Conservation (phyloP, 2,329 filamentous ascomycete species). For the Aureobasidium pullulans region DNA sequence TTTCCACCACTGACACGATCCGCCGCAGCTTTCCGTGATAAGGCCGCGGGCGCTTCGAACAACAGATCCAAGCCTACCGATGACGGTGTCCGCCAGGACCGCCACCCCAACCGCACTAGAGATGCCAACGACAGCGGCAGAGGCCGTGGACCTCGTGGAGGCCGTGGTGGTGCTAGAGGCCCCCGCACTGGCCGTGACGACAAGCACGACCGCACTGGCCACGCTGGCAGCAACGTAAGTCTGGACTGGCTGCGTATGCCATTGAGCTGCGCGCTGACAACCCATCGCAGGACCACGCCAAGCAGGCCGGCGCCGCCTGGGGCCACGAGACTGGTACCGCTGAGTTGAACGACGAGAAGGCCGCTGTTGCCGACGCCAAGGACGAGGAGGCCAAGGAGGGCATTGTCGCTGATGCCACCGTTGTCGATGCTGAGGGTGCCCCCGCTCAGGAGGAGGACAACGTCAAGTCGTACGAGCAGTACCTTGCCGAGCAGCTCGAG, state of each 20-base stretch:
- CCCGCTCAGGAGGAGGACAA: constrained; percentile 59
- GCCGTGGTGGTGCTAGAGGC: constrained; percentile 51
- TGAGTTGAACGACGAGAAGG: constrained; percentile 86
- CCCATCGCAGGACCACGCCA: constrained; percentile 61
- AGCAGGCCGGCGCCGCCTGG: constrained; percentile 86
- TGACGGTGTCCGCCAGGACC: constrained; percentile 51
- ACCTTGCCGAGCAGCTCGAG: constrained; percentile 67
- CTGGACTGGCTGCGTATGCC: neutral
- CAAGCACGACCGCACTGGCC: constrained; percentile 53
- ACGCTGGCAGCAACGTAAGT: constrained; percentile 44
- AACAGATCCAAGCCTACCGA: constrained; percentile 78
- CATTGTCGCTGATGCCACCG: constrained; percentile 30
- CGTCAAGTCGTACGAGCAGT: constrained; percentile 82
- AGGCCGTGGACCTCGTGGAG: constrained; percentile 42
- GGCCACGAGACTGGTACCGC: constrained; percentile 73
- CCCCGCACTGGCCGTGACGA: constrained; percentile 44
- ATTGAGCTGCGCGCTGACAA: constrained; percentile 17
- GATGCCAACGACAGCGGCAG: constrained; percentile 29
- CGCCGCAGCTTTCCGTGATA: constrained; percentile 75
- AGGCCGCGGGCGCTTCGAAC: constrained; percentile 68
- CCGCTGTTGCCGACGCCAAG: constrained; percentile 81
- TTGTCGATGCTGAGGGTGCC: constrained; percentile 34
- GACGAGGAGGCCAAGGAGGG: constrained; percentile 67
- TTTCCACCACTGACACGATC: neutral
- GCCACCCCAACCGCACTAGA: constrained; percentile 27